Percentiles rank a stretch among this genome's conserved stretches.
Evolutionary conservation across 192 early-diverging fungal species (phyloP).

Genomic region (Entomortierella parvispora): DNA sequence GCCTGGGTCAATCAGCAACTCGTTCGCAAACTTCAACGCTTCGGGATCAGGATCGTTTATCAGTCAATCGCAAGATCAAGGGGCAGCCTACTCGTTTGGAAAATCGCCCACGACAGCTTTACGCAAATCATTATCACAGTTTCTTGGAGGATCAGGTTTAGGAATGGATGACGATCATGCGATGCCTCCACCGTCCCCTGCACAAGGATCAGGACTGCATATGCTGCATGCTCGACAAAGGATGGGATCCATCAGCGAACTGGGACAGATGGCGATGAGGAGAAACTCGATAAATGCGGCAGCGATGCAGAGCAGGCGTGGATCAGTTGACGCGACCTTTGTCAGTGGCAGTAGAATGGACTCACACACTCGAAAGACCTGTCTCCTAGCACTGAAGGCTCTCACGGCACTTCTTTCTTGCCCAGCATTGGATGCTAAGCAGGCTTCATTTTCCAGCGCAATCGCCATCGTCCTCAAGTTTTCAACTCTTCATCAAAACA

Average conservation of each 20-base stretch:
- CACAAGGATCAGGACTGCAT: constrained; percentile 22
- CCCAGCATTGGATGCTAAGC: constrained; percentile 32
- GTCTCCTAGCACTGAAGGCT: constrained; percentile 31
- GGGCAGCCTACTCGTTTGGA: constrained; percentile 31
- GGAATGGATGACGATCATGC: not conserved
- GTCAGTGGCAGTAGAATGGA: constrained; percentile 47
- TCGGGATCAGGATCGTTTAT: not conserved
- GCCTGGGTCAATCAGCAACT: constrained; percentile 28
- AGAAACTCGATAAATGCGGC: constrained; percentile 44
- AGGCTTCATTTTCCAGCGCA: constrained; percentile 28
- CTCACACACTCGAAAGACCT: constrained; percentile 42
- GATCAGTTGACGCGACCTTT: constrained; percentile 35
- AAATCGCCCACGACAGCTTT: constrained; percentile 41
- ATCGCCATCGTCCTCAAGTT: constrained; percentile 34
- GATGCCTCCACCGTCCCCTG: constrained; percentile 9
- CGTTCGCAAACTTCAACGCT: not conserved
- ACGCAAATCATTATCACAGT: constrained; percentile 29
- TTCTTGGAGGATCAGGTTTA: constrained; percentile 13
- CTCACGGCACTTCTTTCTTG: constrained; percentile 33
- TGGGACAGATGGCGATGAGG: constrained; percentile 46
- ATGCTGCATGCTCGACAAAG: constrained; percentile 34
- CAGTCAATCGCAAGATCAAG: constrained; percentile 12
- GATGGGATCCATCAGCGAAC: constrained; percentile 42
- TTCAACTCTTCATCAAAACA: constrained; percentile 46
- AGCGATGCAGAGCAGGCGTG: constrained; percentile 28